Evolutionary conservation across 805 yeast species (phyloP).

Genomic region (Crinitomyces ghanaensis): DNA sequence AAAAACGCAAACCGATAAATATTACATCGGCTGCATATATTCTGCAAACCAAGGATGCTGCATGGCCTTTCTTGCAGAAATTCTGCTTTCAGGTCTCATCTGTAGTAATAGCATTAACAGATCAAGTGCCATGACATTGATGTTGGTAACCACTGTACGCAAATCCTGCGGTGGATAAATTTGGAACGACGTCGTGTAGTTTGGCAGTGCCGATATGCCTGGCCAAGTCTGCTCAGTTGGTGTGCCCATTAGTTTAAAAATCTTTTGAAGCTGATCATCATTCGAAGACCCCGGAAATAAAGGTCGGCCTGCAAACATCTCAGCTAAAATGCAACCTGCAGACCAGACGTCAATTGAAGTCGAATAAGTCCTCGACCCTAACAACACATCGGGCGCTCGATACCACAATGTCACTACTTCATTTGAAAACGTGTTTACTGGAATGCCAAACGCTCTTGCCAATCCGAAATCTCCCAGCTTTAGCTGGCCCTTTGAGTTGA

Average conservation of each 20-base stretch:
- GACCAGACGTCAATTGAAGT: constrained; percentile 99
- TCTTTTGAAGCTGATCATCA: constrained; percentile 87
- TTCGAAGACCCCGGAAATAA: constrained; percentile 92
- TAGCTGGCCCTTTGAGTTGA: constrained; percentile 79
- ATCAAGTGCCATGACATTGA: constrained; percentile 60
- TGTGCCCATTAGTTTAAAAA: constrained; percentile 90
- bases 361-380: constrained; percentile 91
- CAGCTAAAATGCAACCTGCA: constrained; percentile 95
- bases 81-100: constrained; percentile 41
- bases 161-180: constrained; percentile 84
- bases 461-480: constrained; percentile 95
- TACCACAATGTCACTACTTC: constrained; percentile 98
- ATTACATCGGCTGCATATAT: no score
- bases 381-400: constrained; percentile 91
- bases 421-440: constrained; percentile 92
- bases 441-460: constrained; percentile 96
- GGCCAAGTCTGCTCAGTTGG: constrained; percentile 97
- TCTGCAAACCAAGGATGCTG: constrained; percentile 76
- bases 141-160: constrained; percentile 51
- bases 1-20: no score
- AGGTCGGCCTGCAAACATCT: constrained; percentile 97
- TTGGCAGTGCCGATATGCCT: constrained; percentile 82
- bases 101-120: constrained; percentile 46
- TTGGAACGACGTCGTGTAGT: constrained; percentile 75
- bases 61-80: constrained; percentile 42